Percentiles rank a stretch among this genome's conserved stretches.
Conservation (phyloP, 2,329 filamentous ascomycete species). For the Sarocladiaceae sp. region DNA sequence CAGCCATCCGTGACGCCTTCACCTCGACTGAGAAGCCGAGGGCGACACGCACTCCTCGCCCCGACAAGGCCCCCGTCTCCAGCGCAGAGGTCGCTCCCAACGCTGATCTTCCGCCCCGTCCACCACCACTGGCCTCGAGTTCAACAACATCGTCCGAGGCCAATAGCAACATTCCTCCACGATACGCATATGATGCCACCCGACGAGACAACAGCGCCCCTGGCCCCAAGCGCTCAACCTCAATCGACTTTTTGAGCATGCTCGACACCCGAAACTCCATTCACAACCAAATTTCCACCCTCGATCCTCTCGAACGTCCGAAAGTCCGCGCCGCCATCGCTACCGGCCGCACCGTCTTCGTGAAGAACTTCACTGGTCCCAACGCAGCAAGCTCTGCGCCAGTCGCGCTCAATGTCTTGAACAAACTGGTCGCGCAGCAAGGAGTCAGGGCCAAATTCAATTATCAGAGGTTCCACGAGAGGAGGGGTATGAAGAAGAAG, state of each 20-base stretch:
- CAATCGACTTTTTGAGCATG: constrained; percentile 30
- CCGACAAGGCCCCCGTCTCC: constrained; percentile 7
- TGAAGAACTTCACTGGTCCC: constrained; percentile 18
- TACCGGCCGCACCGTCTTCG: constrained; percentile 33
- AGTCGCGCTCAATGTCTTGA: constrained; percentile 39
- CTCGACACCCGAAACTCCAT: constrained; percentile 23
- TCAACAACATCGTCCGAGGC: no score
- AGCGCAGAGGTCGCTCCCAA: constrained; percentile 13
- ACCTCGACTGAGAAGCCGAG: constrained; percentile 12
- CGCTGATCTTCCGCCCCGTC: constrained; percentile 17
- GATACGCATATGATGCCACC: constrained; percentile 22
- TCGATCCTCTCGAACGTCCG: constrained; percentile 32
- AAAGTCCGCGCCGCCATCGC: constrained; percentile 40
- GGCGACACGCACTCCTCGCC: background rate
- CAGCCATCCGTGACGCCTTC: constrained; percentile 9
- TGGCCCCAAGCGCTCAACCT: constrained; percentile 13
- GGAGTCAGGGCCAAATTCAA: constrained; percentile 50
- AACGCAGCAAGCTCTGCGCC: constrained; percentile 34
- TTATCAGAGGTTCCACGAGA: constrained; percentile 68
- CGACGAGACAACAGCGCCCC: constrained; percentile 6
- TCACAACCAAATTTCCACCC: constrained; percentile 32
- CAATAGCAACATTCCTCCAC: background rate
- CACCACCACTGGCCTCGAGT: constrained; percentile 17
- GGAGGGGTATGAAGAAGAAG: constrained; percentile 74
- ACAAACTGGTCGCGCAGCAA: constrained; percentile 44